Base-by-base conservation (phyloP, 495 filamentous ascomycete genomes). In the Aspergillus ostianus region DNA sequence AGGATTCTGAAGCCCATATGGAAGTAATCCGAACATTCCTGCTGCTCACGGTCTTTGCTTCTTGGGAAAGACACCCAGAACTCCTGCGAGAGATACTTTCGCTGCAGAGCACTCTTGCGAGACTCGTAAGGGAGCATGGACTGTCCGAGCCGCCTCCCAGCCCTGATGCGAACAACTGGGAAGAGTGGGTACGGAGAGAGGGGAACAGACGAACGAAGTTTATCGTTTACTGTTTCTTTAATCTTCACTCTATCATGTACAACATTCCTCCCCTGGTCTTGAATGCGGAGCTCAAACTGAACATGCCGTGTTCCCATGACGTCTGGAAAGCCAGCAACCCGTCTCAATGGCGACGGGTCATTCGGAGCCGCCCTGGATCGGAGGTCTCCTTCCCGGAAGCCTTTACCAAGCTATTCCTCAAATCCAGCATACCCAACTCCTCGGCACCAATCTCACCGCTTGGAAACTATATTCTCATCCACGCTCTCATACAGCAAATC, bases 191-290 rank as follows among this genome's bases (percentile, higher is more conserved):
- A 21, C 68, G 74, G 15, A 61, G 68, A 63, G 81, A 84, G 67
- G 78, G 76, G 9, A 79, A 76, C 57, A 67, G 76, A 51, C 74
- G 82, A 52, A 83, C 81, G 15, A 80, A 81, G 55, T 63, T 82
- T 30, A 78, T 81, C 50, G 82, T 80, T 10, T 84, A 82, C 57
- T 80, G 79, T 63, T 79, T 83, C 64, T 83, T 79, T 61, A 83
- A 83, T 57, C 71, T 83, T 10, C 81, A 83, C 56, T 78, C 75
- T 20, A 80, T 83, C 52, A 78, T 81, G 70, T 83, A 81, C 62
- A 82, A 81, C 60, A 79, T 80, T 19, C 81, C 82, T 51, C 82
- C 82, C 1, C 61, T 83, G 30, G 77, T 84, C 47, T 57, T 82
- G 46, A 80, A 81, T 56, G 73, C 70, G 36, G 80, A 84, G 65